These are phyloP conservation scores for Lactifluus volemus DNA, from an alignment of 768 basidiomycete genomes.

Conservation along the genomic window DNA sequence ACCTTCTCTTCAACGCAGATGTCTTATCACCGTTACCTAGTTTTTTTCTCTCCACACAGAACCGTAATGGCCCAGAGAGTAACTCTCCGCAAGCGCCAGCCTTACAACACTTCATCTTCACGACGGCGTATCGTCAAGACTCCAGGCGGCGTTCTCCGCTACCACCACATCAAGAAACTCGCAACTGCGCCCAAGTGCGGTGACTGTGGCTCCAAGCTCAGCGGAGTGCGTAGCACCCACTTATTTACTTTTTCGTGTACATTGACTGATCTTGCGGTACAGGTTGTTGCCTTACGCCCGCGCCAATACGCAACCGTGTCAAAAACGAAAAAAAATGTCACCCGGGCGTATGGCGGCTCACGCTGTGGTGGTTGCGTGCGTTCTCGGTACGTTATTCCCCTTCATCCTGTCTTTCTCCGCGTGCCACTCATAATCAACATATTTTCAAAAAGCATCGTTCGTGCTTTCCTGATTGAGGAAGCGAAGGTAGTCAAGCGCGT, in stretches of 20 bases:
- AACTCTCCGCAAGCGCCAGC: conserved; percentile 95
- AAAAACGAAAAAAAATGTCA: conserved; percentile 95
- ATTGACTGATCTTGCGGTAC: conserved; percentile 6
- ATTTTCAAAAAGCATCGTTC: conserved; percentile 64
- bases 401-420: conserved; percentile 3
- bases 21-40: too few species aligned
- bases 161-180: conserved; percentile 96
- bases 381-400: conserved; percentile 57
- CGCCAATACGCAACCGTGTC: conserved; percentile 93
- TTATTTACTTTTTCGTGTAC: not conserved
- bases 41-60: not conserved
- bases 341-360: conserved; percentile 94
- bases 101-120: conserved; percentile 98
- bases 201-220: conserved; percentile 91
- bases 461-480: conserved; percentile 98
- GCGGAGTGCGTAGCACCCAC: conserved; percentile 62
- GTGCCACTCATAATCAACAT: not conserved
- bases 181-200: conserved; percentile 92
- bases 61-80: conserved; percentile 92
- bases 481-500: conserved; percentile 99
- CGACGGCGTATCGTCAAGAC: conserved; percentile 95
- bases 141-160: conserved; percentile 95
- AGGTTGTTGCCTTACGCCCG: conserved; percentile 95
- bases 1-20: too few species aligned
- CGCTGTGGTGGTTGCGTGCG: conserved; percentile 94